These are phyloP conservation scores for slime mould (Dictyostelium discoideum) DNA, from an alignment of 78 protist species.

Conservation along the genomic window DNA sequence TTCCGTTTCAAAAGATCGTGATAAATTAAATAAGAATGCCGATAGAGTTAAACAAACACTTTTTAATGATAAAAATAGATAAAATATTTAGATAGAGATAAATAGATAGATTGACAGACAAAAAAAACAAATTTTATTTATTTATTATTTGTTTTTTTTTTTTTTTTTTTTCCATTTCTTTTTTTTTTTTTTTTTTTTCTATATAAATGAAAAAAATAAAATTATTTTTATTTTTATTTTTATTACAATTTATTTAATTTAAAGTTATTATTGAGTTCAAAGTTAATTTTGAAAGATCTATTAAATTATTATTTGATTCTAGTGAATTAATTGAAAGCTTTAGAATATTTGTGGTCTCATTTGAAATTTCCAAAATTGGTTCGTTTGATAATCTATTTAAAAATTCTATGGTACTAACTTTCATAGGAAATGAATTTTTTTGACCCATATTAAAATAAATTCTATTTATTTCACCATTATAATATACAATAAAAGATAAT, in stretches of 20 bases:
- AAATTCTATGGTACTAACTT: not conserved
- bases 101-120: no score
- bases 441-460: not conserved
- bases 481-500: not conserved
- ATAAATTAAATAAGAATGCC: conserved; percentile 29
- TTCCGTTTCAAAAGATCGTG: conserved; percentile 12
- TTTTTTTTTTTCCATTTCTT: not conserved
- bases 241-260: not conserved
- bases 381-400: not conserved
- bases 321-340: not conserved
- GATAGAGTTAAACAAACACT: conserved; percentile 15
- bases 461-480: not conserved
- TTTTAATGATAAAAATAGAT: not conserved
- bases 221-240: not conserved
- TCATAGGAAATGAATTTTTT: not conserved
- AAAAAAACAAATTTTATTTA: not conserved
- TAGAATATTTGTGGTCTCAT: not conserved
- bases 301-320: not conserved
- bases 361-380: not conserved
- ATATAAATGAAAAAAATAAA: no score
- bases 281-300: not conserved
- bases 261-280: not conserved
- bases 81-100: no score
- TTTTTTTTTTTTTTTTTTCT: no score
- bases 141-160: not conserved